Evolutionary conservation across 2,329 filamentous ascomycete species (phyloP).

Genomic region (Penicillium sp.): DNA sequence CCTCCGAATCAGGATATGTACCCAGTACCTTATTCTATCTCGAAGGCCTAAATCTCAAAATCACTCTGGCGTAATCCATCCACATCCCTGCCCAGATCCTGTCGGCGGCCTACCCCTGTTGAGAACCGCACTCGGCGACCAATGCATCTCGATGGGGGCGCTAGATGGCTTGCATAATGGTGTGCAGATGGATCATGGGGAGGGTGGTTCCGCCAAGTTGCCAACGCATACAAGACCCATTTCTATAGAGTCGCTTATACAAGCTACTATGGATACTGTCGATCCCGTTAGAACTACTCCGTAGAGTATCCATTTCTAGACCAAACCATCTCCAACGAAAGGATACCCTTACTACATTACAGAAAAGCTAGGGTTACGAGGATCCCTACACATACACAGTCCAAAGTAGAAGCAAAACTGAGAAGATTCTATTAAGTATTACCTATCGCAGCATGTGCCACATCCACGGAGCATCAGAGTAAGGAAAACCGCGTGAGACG

Average conservation of each 20-base stretch:
- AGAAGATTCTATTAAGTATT: conserved; percentile 47
- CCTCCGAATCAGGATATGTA: background rate
- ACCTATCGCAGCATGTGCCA: conserved; percentile 42
- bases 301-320: background rate
- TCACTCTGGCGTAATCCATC: background rate
- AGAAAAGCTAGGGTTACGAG: background rate
- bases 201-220: background rate
- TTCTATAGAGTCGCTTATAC: background rate
- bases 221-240: conserved; percentile 10
- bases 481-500: conserved; percentile 27
- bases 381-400: background rate
- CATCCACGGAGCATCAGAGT: conserved; percentile 27
- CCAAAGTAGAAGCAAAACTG: conserved; percentile 30
- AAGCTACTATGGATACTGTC: background rate
- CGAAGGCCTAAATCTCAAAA: background rate
- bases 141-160: conserved; percentile 26
- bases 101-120: conserved; percentile 1
- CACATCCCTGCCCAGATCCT: background rate
- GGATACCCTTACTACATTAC: background rate
- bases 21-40: background rate
- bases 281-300: no score
- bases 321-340: no score
- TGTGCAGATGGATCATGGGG: conserved; percentile 12
- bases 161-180: conserved; percentile 18
- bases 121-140: conserved; percentile 16